Conservation (phyloP, 176 grass and related monocot species). For the Oryza glumipatula region DNA sequence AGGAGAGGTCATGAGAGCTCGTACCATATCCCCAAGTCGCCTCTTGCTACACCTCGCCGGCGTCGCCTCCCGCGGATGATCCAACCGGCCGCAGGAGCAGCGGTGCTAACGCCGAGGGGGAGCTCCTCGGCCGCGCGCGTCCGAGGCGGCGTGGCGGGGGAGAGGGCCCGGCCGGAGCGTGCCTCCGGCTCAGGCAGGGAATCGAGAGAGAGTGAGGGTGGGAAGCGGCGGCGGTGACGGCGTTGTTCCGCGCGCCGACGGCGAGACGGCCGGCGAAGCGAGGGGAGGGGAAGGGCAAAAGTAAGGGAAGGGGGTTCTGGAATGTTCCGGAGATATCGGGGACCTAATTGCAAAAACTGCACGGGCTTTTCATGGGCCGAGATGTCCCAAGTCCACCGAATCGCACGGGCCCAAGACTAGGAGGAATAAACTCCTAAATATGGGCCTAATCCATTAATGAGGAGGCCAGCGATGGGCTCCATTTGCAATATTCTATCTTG, state of each 20-base stretch:
- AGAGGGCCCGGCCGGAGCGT: no score
- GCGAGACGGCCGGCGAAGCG: background rate
- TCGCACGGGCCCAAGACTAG: background rate
- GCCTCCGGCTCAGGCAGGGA: no score
- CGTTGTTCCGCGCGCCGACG: background rate
- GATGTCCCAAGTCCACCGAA: background rate
- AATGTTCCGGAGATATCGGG: background rate
- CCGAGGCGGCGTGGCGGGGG: background rate
- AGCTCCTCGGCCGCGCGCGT: background rate
- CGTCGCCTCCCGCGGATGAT: background rate
- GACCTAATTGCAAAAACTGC: background rate
- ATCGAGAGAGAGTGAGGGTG: no score
- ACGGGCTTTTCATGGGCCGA: background rate
- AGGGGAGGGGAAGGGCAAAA: no score
- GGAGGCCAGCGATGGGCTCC: no score
- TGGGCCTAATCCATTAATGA: no score
- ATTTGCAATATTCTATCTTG: no score
- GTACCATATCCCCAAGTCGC: constrained; percentile 15
- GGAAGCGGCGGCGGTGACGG: background rate
- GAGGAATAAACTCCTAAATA: background rate
- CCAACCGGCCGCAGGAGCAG: background rate
- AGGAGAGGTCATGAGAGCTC: background rate
- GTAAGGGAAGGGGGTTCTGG: background rate
- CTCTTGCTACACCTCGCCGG: background rate
- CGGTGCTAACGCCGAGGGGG: no score